phyloP scores from a whole-genome alignment of 176 grass and related monocot genomes.

The Oryza australiensis region DNA sequence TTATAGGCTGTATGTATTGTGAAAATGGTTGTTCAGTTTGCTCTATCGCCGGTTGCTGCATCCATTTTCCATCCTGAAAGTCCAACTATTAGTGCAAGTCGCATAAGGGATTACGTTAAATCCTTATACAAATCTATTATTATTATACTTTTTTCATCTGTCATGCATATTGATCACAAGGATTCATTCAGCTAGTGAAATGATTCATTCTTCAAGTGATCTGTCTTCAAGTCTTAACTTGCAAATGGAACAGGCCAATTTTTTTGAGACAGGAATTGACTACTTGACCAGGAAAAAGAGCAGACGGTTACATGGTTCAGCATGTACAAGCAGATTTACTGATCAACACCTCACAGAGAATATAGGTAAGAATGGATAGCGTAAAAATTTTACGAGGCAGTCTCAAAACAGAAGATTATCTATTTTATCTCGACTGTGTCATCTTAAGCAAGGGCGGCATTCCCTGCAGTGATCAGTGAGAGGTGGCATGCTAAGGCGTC shows the following conservation, averaged over 20 bases:
- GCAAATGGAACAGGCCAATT: too few relatives aligned
- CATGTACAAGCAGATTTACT: neutral
- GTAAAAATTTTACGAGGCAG: neutral
- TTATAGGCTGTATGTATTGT: neutral
- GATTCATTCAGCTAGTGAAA: neutral
- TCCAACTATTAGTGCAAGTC: neutral
- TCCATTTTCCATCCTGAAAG: neutral
- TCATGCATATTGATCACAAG: neutral
- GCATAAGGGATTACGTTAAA: neutral
- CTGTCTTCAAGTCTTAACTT: neutral
- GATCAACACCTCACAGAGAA: neutral
- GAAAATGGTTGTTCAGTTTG: neutral
- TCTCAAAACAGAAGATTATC: neutral
- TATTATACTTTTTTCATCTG: too few relatives aligned
- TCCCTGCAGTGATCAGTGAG: constrained; percentile 1
- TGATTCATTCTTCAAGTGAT: neutral
- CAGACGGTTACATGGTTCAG: neutral
- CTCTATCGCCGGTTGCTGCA: neutral
- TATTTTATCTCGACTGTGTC: constrained; percentile 19
- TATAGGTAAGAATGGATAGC: neutral
- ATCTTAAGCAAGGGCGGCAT: neutral
- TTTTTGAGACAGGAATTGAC: neutral
- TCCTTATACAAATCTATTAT: neutral
- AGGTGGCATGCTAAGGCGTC: constrained; percentile 9
- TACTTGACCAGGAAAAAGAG: neutral